phyloP scores from a whole-genome alignment of 2,329 filamentous ascomycete genomes.

The Botrytis elliptica region DNA sequence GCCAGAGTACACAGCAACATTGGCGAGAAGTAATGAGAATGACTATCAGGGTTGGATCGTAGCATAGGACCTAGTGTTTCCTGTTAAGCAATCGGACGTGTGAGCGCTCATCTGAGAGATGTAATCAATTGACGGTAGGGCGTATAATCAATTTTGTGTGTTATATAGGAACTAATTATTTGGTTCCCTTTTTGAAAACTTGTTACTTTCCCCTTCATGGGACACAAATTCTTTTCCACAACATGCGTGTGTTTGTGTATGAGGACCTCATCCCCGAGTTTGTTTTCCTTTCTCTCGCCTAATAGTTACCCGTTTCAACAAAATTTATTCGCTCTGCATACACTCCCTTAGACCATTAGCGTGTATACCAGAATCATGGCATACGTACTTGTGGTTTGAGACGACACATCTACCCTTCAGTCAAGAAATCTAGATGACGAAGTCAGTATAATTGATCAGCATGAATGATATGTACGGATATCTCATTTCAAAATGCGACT shows the following conservation, averaged over 20 bases:
- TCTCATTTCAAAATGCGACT: background rate
- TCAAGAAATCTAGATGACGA: too few species aligned
- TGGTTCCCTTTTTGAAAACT: background rate
- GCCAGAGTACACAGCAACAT: conserved; percentile 16
- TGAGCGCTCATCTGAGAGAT: background rate
- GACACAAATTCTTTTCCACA: background rate
- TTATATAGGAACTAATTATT: background rate
- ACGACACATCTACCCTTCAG: background rate
- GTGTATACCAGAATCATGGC: background rate
- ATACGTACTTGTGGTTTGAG: background rate
- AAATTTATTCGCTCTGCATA: background rate
- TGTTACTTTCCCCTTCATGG: background rate
- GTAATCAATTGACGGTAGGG: background rate
- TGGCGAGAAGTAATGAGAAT: conserved; percentile 21
- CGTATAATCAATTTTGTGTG: background rate
- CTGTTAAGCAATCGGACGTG: background rate
- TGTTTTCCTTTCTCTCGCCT: background rate
- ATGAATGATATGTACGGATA: too few species aligned
- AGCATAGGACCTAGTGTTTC: background rate
- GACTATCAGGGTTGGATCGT: conserved; percentile 21
- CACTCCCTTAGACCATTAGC: background rate
- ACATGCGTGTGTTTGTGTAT: background rate
- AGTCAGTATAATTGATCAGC: too few species aligned
- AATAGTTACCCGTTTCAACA: background rate
- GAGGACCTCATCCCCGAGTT: too few species aligned